Evolutionary conservation across 345 rosid genomes (phyloP), one percentile per base, ranked within the genome.

Genomic region (Anacardium occidentale): DNA sequence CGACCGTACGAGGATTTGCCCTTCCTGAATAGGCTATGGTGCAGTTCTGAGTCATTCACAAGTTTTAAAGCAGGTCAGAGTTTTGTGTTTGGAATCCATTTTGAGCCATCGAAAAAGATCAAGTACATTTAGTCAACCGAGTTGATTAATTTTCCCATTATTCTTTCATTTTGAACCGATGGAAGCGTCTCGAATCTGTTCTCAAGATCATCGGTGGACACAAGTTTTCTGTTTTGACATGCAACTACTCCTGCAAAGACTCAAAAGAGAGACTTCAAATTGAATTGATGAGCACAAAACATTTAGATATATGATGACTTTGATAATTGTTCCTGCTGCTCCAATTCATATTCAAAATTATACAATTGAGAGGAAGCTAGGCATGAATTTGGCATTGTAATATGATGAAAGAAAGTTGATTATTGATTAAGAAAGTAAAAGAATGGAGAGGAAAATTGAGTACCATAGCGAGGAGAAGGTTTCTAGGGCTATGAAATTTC

Each of bases 401-500:
- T 22, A 3, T 3, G 55, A 65, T 9, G 6, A 14, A 65, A 47
- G 29, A 9, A 8, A 32, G 45, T 11, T 60, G 68, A 64, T 45
- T 2, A 2, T 45, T 50, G n/a, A 50, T 32, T 13, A 10, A 50
- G 10, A 50, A n/a, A 70, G 34, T 55, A 42, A 17, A 15, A 45
- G 11, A 34, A 3, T 34, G n/a, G 2, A 14, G 24, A 10, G 55
- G 68, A 20, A 37, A 37, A 37, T 37, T 37, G 47, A 50, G 64
- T 84, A 84, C 85, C 82, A 84, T 82, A 22, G 87, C 87, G 82
- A 84, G 87, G 48, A 84, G 85, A 22, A 84, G 82, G 76, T 84
- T 84, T 60, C 87, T 77, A 1, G 87, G 87, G 64, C 77, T 82
- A 37, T 84, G 87, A 52, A 72, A 78, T 74, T 75, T 77, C 63